phyloP scores from a whole-genome alignment of 805 yeast genomes.

The Kurtzmaniella fragi region DNA sequence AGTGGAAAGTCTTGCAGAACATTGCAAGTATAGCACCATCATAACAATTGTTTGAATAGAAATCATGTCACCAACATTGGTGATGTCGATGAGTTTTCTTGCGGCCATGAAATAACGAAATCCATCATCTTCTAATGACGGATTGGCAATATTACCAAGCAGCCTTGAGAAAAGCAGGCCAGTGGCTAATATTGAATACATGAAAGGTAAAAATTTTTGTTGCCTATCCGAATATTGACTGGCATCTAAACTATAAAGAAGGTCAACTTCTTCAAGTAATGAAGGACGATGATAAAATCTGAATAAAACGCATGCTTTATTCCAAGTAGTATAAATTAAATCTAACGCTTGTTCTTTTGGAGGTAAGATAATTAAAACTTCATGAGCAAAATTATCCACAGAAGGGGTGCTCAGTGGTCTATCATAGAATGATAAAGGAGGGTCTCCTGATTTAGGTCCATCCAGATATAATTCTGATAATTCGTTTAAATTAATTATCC shows the following conservation, averaged over 20 bases:
- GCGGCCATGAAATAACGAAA: slow-evolving; percentile 78
- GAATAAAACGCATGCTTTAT: slow-evolving; percentile 78
- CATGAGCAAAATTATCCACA: slow-evolving; percentile 23
- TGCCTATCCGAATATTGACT: slow-evolving; percentile 66
- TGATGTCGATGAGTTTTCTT: slow-evolving; percentile 70
- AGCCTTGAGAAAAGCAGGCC: slow-evolving; percentile 70
- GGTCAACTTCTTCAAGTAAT: slow-evolving; percentile 65
- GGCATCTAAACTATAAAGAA: slow-evolving; percentile 73
- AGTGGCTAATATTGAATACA: slow-evolving; percentile 83
- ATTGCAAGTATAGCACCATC: slow-evolving; percentile 80
- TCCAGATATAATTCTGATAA: slow-evolving; percentile 23
- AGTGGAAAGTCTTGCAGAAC: slow-evolving; percentile 80
- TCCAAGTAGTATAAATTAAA: slow-evolving; percentile 75
- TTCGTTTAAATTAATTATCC: slow-evolving; percentile 18
- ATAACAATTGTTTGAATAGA: slow-evolving; percentile 84
- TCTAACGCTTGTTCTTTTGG: slow-evolving; percentile 67
- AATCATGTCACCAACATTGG: slow-evolving; percentile 76
- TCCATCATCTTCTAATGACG: slow-evolving; percentile 65
- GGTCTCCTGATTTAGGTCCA: slow-evolving; percentile 17
- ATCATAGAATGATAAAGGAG: slow-evolving; percentile 16
- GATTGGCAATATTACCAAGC: slow-evolving; percentile 32
- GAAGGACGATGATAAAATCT: slow-evolving; percentile 85
- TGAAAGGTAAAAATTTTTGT: slow-evolving; percentile 68
- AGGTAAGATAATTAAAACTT: slow-evolving; percentile 66
- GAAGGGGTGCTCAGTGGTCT: slow-evolving; percentile 9